These are phyloP conservation scores for Aquilaria malaccensis DNA, from an alignment of 345 rosid species.

Conservation along the genomic window DNA sequence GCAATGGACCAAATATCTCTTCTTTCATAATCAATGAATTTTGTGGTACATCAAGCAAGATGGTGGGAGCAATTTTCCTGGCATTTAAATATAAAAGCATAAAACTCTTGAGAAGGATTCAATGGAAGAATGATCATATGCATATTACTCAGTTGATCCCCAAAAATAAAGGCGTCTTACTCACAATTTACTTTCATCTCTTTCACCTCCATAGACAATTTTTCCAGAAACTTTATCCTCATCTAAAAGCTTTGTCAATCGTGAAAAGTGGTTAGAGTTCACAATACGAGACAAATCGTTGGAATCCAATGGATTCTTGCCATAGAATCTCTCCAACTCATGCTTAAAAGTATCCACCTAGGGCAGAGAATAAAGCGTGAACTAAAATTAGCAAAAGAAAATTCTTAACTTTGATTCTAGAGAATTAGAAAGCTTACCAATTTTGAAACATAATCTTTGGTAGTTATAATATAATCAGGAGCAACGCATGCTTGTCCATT, in stretches of 20 bases:
- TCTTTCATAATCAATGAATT: conserved; percentile 80
- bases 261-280: conserved; percentile 69
- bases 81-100: conserved; percentile 11
- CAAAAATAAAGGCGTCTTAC: conserved; percentile 16
- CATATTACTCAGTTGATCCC: background rate
- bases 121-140: too few species aligned
- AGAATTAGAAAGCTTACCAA: conserved; percentile 42
- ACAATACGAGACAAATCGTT: conserved; percentile 82
- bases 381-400: conserved; percentile 10
- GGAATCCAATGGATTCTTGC: conserved; percentile 70
- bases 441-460: conserved; percentile 59
- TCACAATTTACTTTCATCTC: conserved; percentile 61
- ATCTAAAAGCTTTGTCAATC: conserved; percentile 68
- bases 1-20: conserved; percentile 96
- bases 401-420: conserved; percentile 9
- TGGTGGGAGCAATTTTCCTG: conserved; percentile 82
- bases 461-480: conserved; percentile 77
- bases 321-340: conserved; percentile 66
- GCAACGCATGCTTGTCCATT: conserved; percentile 93
- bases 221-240: conserved; percentile 80
- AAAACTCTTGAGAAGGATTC: conserved; percentile 1
- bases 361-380: conserved; percentile 14
- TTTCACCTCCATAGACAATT: conserved; percentile 77
- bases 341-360: conserved; percentile 60
- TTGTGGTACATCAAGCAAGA: conserved; percentile 75